Conservation (phyloP, 805 yeast genomes). For the Jamesozyma spencerorum region DNA sequence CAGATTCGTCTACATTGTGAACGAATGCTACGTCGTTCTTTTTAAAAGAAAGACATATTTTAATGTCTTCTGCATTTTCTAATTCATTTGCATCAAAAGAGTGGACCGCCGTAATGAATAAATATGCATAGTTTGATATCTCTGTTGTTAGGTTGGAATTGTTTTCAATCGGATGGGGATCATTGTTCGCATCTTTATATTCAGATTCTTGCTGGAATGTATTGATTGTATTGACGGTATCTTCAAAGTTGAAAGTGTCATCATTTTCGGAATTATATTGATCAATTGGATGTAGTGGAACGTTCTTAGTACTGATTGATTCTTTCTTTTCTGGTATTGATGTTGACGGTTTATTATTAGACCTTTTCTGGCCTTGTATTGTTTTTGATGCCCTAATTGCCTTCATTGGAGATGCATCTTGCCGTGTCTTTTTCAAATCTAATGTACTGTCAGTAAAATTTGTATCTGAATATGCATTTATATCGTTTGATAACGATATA, state of each 20-base stretch:
- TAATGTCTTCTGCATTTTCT: slow-evolving; percentile 55
- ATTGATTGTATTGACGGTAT: slow-evolving; percentile 2
- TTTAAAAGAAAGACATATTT: slow-evolving; percentile 65
- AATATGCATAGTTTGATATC: slow-evolving; percentile 20
- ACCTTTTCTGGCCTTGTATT: slow-evolving; percentile 6
- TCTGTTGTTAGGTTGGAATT: background rate
- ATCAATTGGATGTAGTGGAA: background rate
- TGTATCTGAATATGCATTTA: background rate
- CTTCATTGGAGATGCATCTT: slow-evolving; percentile 10
- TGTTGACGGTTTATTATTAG: background rate
- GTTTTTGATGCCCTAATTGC: slow-evolving; percentile 18
- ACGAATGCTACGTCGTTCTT: slow-evolving; percentile 67
- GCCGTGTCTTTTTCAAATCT: too few relatives aligned
- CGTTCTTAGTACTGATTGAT: background rate
- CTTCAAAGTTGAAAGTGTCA: slow-evolving; percentile 1
- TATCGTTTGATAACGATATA: background rate
- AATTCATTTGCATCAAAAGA: slow-evolving; percentile 49
- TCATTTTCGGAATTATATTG: background rate
- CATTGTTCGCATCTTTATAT: too few relatives aligned
- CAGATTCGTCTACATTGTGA: slow-evolving; percentile 69
- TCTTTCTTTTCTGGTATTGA: background rate
- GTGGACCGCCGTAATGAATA: slow-evolving; percentile 51
- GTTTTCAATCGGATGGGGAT: background rate
- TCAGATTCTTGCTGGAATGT: background rate
- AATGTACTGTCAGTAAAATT: background rate